Percentiles rank a stretch among this genome's conserved stretches.
Conservation (phyloP, 176 grass and related monocot species). For the Zoysia pacifica region DNA sequence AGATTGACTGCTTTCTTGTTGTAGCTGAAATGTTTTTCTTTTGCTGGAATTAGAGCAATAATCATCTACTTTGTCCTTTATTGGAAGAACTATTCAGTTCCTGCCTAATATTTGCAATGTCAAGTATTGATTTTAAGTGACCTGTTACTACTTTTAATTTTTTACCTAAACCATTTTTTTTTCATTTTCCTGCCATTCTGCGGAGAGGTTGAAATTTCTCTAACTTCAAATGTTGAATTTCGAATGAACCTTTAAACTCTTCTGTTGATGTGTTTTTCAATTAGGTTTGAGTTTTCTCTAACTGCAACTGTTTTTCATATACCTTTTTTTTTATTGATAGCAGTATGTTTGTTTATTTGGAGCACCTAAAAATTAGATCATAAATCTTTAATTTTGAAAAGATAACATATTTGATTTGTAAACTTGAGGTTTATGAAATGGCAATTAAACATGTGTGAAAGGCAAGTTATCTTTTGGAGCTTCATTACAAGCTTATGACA, state of each 20-base stretch:
- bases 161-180: neutral
- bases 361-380: neutral
- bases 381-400: neutral
- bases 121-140: neutral
- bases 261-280: neutral
- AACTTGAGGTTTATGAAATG: slow-evolving; percentile 16
- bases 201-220: neutral
- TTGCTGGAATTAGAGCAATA: neutral
- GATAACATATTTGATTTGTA: neutral
- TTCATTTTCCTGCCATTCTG: neutral
- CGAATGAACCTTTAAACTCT: neutral
- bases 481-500: neutral
- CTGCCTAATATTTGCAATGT: neutral
- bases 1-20: neutral
- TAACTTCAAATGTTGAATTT: neutral
- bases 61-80: neutral
- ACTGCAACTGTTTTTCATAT: too few species aligned
- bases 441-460: neutral
- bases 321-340: too few species aligned
- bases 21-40: neutral
- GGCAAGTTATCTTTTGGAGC: neutral
- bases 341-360: neutral
- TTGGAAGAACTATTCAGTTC: neutral
- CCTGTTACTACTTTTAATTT: neutral
- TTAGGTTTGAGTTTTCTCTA: too few species aligned